Conservation (phyloP, 495 filamentous ascomycete genomes). For the Tuber aestivum region DNA sequence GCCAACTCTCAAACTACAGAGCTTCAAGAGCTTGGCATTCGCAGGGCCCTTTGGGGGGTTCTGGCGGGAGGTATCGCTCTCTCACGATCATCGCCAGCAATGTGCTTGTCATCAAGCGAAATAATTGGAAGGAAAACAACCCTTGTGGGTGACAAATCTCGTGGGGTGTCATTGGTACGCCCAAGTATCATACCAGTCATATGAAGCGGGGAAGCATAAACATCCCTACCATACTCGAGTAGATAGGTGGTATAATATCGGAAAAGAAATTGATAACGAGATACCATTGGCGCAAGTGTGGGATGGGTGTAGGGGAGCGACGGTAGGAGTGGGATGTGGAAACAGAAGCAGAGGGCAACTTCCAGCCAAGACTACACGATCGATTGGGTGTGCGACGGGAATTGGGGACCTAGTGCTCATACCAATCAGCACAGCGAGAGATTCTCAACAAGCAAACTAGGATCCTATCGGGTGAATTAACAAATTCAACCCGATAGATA, state of each 20-base stretch:
- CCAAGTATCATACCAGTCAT: background rate
- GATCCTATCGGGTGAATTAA: slow-evolving; percentile 1
- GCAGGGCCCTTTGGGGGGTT: slow-evolving; percentile 32
- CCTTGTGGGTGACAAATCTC: background rate
- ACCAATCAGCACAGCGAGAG: background rate
- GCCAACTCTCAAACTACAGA: slow-evolving; percentile 36
- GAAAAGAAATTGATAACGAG: background rate
- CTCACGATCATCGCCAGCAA: slow-evolving; percentile 13
- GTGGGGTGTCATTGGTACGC: background rate
- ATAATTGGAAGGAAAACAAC: slow-evolving; percentile 10
- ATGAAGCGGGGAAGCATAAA: background rate
- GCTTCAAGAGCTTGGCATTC: slow-evolving; percentile 37
- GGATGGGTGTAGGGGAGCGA: background rate
- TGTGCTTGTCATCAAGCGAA: slow-evolving; percentile 17
- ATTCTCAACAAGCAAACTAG: background rate
- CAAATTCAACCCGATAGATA: slow-evolving; percentile 1
- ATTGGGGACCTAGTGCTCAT: background rate
- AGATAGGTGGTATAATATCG: background rate
- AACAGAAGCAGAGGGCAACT: background rate
- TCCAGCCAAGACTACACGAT: background rate
- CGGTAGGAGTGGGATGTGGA: background rate
- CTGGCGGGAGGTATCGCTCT: slow-evolving; percentile 16
- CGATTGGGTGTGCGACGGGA: background rate
- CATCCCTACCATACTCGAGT: background rate
- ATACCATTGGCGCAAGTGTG: background rate